Base-by-base conservation (phyloP, 345 rosid genomes). In the Eucalyptus dawsonii region DNA sequence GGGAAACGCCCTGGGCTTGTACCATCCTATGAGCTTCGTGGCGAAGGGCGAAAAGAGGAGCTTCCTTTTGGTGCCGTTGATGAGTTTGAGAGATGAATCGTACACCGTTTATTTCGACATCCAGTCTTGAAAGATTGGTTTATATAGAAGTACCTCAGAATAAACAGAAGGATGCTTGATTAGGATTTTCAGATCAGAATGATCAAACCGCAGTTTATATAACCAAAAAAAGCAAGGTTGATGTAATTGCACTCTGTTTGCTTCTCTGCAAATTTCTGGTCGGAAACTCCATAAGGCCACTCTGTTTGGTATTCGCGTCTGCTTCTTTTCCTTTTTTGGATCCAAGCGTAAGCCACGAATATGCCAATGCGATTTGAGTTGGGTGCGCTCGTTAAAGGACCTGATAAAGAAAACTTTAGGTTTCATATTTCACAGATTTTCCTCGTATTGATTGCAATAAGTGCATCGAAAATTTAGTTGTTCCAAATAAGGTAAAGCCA, bases 1-100 rank as follows among this genome's bases (percentile, higher is more conserved):
- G 93, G 90, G 50, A 11, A 88, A 93, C 29, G 99, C 96, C 50
- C 40, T 93, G 9, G 89, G 94, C 47, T 87, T 91, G 40, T 98
- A 97, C 91, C 93, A 96, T 93, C 97, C 95, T 6, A 93, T 96
- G 90, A 98, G 98, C 93, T 98, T 98, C 31, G 94, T 94, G 81
- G 97, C 97, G 44, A 93, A 90, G 42, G 99, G 99, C 72, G 89
- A 40, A 2, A 89, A 87, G 34, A 93, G 96, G 91, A 94, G 94
- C 91, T 98, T 95, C 91, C 93, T 98, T 89, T 90, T 98, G 91
- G 91, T 89, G 6, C 99, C 99, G 83, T 92, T 98, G 88, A 86
- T 93, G 56, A 97, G 95, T 93, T 92, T 95, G 40, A 93, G 93
- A 88, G 99, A 98, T 91, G 99, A 98, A 91, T 91, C 93, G 22